phyloP scores from a whole-genome alignment of 1,284 basidiomycete genomes.

The Malassezia arunalokei region DNA sequence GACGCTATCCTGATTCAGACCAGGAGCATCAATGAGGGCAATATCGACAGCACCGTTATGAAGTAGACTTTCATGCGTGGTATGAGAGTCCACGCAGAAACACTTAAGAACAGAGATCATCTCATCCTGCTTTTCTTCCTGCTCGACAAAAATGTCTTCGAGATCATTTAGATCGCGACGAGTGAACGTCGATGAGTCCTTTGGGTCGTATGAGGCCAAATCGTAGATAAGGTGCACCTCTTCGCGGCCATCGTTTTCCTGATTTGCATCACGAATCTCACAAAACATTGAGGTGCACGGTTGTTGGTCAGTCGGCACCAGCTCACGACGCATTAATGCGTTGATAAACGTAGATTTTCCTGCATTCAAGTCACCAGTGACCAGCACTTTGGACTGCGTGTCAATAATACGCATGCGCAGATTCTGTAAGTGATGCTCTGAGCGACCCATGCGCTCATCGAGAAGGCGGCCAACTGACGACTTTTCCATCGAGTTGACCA shows the following conservation, averaged over 20 bases:
- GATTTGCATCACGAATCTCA: conserved; percentile 84
- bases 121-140: conserved; percentile 54
- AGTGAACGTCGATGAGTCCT: conserved; percentile 65
- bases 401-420: conserved; percentile 77
- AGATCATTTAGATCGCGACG: conserved; percentile 60
- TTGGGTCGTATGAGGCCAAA: conserved; percentile 59
- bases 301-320: conserved; percentile 96
- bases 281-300: conserved; percentile 95
- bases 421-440: conserved; percentile 69
- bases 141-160: conserved; percentile 62
- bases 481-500: conserved; percentile 83
- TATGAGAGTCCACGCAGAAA: conserved; percentile 32
- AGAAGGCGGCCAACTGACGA: conserved; percentile 82
- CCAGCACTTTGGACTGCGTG: conserved; percentile 85
- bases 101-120: conserved; percentile 48
- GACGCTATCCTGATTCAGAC: conserved; percentile 85
- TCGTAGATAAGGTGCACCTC: conserved; percentile 59
- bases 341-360: conserved; percentile 99
- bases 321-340: conserved; percentile 60
- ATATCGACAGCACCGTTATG: conserved; percentile 96
- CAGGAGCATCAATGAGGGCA: conserved; percentile 94
- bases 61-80: conserved; percentile 32
- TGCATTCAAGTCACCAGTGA: conserved; percentile 97
- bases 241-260: conserved; percentile 62
- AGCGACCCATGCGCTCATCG: conserved; percentile 68